Conservation (phyloP, 345 rosid genomes). For the Salix arbutifolia region DNA sequence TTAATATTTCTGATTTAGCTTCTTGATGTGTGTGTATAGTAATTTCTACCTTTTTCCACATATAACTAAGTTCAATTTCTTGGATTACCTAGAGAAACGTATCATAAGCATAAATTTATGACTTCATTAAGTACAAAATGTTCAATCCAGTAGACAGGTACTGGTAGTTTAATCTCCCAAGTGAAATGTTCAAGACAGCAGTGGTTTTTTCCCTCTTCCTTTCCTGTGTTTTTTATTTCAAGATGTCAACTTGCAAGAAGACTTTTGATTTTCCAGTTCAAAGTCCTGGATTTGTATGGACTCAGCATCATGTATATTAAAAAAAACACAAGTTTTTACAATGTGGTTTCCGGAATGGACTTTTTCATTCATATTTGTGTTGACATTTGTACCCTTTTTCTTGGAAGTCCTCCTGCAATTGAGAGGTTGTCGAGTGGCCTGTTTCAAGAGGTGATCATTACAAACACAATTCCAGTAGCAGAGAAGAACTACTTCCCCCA, state of each 20-base stretch:
- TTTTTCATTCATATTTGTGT: background rate
- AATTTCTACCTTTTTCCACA: background rate
- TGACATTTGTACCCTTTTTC: background rate
- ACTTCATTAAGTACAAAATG: background rate
- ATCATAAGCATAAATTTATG: background rate
- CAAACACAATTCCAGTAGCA: conserved; percentile 81
- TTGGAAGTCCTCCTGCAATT: conserved; percentile 82
- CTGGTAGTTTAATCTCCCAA: background rate
- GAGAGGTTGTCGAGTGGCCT: conserved; percentile 86
- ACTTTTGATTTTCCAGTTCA: background rate
- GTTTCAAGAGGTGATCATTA: conserved; percentile 91
- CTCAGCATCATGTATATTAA: background rate
- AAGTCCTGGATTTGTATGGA: background rate
- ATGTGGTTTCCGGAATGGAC: background rate
- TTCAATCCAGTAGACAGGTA: background rate
- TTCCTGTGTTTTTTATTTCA: background rate
- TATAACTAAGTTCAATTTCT: background rate
- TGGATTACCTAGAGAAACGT: background rate
- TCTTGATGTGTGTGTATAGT: background rate
- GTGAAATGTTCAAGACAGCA: background rate
- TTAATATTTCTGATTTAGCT: background rate
- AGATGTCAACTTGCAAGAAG: background rate
- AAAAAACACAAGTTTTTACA: background rate
- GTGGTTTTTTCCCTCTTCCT: background rate
- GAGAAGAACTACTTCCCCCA: conserved; percentile 85